phyloP scores from a whole-genome alignment of 768 basidiomycete genomes.

The Tremella yokohamensis region DNA sequence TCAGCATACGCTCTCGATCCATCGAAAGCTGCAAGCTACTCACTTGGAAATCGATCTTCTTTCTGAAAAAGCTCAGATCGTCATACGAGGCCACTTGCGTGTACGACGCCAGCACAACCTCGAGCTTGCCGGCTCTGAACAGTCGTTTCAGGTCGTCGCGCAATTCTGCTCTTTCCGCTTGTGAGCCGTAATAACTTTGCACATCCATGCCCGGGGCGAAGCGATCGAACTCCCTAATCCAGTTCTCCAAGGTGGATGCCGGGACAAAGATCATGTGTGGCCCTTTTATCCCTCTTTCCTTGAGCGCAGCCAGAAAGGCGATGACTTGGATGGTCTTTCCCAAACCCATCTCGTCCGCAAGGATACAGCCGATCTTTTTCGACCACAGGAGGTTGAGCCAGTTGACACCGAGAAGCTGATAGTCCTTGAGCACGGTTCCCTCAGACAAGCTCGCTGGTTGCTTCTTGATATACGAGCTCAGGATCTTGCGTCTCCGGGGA shows the following conservation, averaged over 20 bases:
- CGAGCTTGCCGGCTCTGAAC: conserved; percentile 65
- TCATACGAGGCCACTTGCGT: conserved; percentile 81
- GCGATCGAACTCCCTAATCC: conserved; percentile 91
- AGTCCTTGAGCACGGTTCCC: conserved; percentile 81
- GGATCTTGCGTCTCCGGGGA: conserved; percentile 44
- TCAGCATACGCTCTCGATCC: conserved; percentile 1
- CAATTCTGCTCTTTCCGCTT: conserved; percentile 73
- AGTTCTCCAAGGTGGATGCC: conserved; percentile 95
- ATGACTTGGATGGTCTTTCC: conserved; percentile 99
- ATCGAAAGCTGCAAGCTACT: conserved; percentile 48
- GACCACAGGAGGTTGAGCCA: conserved; percentile 88
- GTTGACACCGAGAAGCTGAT: conserved; percentile 94
- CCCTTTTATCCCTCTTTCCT: conserved; percentile 70
- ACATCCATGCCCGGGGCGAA: conserved; percentile 83
- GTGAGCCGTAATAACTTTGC: conserved; percentile 89
- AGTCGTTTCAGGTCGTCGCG: conserved; percentile 67
- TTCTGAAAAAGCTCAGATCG: conserved; percentile 84
- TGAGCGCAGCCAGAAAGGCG: conserved; percentile 85
- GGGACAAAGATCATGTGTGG: conserved; percentile 94
- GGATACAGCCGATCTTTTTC: conserved; percentile 80
- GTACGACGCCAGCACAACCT: conserved; percentile 94
- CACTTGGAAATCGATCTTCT: conserved; percentile 86
- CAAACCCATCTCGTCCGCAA: conserved; percentile 99
- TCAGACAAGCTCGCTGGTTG: conserved; percentile 70
- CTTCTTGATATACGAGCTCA: conserved; percentile 62